These are phyloP conservation scores for Raphanus hybrid DNA, from an alignment of 441 rosid genomes.

Conservation along the genomic window DNA sequence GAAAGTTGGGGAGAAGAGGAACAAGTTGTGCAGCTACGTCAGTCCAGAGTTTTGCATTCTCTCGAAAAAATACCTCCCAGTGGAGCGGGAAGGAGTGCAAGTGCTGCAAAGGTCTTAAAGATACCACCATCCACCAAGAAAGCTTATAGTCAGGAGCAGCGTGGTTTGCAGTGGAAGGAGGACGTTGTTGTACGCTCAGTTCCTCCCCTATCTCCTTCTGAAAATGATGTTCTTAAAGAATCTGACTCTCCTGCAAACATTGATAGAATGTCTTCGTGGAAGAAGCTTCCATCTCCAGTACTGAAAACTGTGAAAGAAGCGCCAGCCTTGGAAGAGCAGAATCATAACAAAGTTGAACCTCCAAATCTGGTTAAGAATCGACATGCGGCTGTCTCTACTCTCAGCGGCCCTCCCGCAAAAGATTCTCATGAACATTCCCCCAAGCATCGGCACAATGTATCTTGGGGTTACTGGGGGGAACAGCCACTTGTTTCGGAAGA, in stretches of 20 bases:
- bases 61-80: conserved; percentile 68
- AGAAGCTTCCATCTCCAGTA: conserved; percentile 80
- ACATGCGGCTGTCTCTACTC: conserved; percentile 49
- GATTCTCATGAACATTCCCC: conserved; percentile 67
- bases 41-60: conserved; percentile 76
- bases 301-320: conserved; percentile 64
- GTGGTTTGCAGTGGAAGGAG: conserved; percentile 68
- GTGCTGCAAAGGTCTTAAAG: conserved; percentile 61
- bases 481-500: conserved; percentile 72
- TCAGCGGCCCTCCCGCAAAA: conserved; percentile 58
- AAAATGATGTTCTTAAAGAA: conserved; percentile 54
- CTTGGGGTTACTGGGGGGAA: conserved; percentile 97
- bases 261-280: conserved; percentile 89
- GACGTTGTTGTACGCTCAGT: conserved; percentile 52
- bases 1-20: conserved; percentile 94
- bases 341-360: conserved; percentile 61
- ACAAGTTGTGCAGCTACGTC: conserved; percentile 75
- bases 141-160: conserved; percentile 97
- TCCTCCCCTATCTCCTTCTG: conserved; percentile 46
- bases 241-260: conserved; percentile 70
- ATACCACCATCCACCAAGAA: conserved; percentile 65
- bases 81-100: conserved; percentile 58
- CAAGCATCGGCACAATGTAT: conserved; percentile 81
- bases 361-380: conserved; percentile 45
- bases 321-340: conserved; percentile 53